A percentile compares a stretch with the other conserved stretches of the same genome.
Evolutionary conservation across 306 rosid species (phyloP).

Genomic region (Pyrus communis): DNA sequence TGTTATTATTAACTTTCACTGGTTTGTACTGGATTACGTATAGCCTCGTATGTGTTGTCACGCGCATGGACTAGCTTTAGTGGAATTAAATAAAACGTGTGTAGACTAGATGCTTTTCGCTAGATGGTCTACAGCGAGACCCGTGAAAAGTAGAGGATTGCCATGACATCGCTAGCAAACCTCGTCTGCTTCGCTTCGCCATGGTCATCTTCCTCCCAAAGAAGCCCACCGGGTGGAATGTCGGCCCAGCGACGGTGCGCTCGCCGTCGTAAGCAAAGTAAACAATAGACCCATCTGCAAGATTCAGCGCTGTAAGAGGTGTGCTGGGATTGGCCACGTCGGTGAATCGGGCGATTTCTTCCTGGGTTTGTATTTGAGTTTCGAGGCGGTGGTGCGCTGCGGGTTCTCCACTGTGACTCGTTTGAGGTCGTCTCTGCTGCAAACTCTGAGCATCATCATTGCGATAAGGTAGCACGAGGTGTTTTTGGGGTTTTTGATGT

Average conservation of each 20-base stretch:
- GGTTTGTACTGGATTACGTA: no score
- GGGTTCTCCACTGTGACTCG: slow-evolving; percentile 28
- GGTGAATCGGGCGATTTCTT: slow-evolving; percentile 60
- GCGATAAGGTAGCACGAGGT: not conserved
- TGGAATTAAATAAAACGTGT: no score
- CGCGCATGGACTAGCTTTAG: no score
- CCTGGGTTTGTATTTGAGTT: slow-evolving; percentile 57
- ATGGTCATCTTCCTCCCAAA: slow-evolving; percentile 97
- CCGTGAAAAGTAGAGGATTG: no score
- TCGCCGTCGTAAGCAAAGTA: slow-evolving; percentile 70
- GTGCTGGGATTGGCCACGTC: slow-evolving; percentile 58
- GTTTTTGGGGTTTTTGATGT: no score
- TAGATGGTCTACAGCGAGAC: no score
- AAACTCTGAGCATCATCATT: slow-evolving; percentile 72
- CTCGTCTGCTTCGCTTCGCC: slow-evolving; percentile 13
- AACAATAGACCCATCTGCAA: slow-evolving; percentile 66
- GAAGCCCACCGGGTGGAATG: slow-evolving; percentile 65
- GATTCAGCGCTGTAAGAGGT: slow-evolving; percentile 45
- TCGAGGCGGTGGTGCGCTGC: slow-evolving; percentile 28
- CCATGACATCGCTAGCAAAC: no score
- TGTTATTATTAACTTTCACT: no score
- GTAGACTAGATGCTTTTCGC: no score
- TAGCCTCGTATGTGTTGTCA: no score
- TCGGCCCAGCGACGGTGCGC: slow-evolving; percentile 60
- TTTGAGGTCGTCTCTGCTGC: slow-evolving; percentile 87